phyloP scores from a whole-genome alignment of 257 asterid genomes.

The Cinchona pubescens region DNA sequence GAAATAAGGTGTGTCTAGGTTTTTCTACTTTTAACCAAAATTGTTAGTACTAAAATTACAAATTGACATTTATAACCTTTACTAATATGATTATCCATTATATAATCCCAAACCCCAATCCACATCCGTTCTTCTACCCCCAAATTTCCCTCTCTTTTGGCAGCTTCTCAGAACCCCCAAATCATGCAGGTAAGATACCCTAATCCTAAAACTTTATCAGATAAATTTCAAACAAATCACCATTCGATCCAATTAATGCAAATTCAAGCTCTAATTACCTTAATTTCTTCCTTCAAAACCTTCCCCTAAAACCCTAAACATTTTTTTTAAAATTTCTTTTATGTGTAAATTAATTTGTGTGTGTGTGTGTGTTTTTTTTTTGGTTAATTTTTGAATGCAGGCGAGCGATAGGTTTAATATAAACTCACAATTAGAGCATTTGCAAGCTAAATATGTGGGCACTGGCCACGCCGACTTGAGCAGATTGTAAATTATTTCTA shows the following conservation, averaged over 20 bases:
- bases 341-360: too few species aligned
- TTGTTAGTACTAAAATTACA: too few species aligned
- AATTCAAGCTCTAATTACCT: neutral
- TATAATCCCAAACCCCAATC: too few species aligned
- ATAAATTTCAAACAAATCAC: neutral
- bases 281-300: neutral
- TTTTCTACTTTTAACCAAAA: too few species aligned
- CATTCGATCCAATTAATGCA: neutral
- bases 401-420: conserved; percentile 97
- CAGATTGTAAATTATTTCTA: conserved; percentile 50
- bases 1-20: too few species aligned
- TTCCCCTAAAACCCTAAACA: neutral
- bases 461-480: conserved; percentile 98
- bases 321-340: neutral
- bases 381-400: conserved; percentile 33
- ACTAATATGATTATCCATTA: too few species aligned
- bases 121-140: too few species aligned
- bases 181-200: neutral
- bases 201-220: neutral
- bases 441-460: conserved; percentile 97
- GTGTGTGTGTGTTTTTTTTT: too few species aligned
- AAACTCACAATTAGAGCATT: conserved; percentile 95
- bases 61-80: too few species aligned
- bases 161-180: neutral
- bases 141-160: neutral